Conservation (phyloP, 2,329 filamentous ascomycete species). For the Colletotrichum sp. region DNA sequence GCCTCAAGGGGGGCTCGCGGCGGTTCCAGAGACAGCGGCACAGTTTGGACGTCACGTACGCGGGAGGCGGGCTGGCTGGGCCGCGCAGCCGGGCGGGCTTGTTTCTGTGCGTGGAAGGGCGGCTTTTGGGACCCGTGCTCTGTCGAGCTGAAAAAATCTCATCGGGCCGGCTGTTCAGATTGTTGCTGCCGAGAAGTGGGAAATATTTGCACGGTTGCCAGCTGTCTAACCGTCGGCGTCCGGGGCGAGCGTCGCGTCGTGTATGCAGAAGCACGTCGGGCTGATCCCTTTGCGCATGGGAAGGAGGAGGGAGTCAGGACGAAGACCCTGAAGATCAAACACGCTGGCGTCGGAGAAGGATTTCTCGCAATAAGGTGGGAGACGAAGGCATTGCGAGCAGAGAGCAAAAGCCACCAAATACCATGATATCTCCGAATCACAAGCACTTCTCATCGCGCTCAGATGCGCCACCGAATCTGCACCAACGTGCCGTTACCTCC, state of each 20-base stretch:
- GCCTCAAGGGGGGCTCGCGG: background rate
- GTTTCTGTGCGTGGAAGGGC: background rate
- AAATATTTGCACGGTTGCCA: background rate
- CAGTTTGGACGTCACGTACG: background rate
- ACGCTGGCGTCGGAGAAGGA: background rate
- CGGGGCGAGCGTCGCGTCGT: background rate
- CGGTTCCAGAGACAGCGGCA: background rate
- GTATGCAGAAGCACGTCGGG: background rate
- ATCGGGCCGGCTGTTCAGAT: background rate
- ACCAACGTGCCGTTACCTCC: background rate
- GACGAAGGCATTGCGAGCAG: background rate
- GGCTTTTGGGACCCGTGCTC: background rate
- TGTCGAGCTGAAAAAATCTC: background rate
- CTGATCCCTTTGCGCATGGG: background rate
- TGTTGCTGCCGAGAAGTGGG: background rate
- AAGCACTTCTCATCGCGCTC: background rate
- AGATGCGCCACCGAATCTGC: background rate
- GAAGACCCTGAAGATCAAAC: background rate
- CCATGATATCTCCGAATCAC: background rate
- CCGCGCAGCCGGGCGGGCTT: background rate
- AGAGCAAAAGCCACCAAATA: background rate
- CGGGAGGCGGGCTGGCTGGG: background rate
- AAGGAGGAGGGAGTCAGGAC: background rate
- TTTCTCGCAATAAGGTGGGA: background rate
- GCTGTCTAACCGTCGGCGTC: background rate